These are phyloP conservation scores for Lodderomyces metapsilosis DNA, from an alignment of 1,139 yeast genomes.

Conservation along the genomic window DNA sequence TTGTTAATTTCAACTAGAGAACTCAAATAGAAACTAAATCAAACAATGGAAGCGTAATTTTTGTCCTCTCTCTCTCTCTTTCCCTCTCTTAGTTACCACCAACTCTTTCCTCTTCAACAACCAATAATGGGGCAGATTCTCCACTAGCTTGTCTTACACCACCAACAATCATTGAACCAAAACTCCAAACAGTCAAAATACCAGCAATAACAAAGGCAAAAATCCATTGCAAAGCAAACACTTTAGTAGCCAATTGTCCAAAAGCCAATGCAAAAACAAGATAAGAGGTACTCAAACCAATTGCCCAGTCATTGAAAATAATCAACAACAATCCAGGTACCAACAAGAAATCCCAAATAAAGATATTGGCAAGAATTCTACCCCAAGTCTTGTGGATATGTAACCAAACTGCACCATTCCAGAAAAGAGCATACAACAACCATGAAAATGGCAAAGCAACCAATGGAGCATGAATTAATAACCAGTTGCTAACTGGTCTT, in stretches of 20 bases:
- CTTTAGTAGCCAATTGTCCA: slow-evolving; percentile 65
- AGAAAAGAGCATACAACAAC: slow-evolving; percentile 69
- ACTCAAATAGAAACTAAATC: not conserved
- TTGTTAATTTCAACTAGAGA: too few relatives aligned
- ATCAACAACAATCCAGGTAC: slow-evolving; percentile 60
- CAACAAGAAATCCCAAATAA: slow-evolving; percentile 75
- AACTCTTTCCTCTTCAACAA: slow-evolving; percentile 11
- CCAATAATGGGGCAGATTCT: slow-evolving; percentile 29
- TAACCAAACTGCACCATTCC: slow-evolving; percentile 79
- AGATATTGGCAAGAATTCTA: slow-evolving; percentile 67
- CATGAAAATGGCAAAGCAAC: slow-evolving; percentile 73
- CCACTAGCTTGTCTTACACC: slow-evolving; percentile 14
- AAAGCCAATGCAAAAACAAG: slow-evolving; percentile 65
- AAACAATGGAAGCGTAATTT: too few relatives aligned
- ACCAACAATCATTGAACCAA: slow-evolving; percentile 40
- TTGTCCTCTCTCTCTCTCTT: not conserved
- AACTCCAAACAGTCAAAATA: slow-evolving; percentile 46
- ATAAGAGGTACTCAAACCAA: slow-evolving; percentile 58
- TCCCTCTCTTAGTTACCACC: not conserved
- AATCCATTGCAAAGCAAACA: slow-evolving; percentile 80
- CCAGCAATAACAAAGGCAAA: slow-evolving; percentile 71
- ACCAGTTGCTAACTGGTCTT: slow-evolving; percentile 48
- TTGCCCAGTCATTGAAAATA: slow-evolving; percentile 68
- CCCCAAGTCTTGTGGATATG: slow-evolving; percentile 57
- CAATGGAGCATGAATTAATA: slow-evolving; percentile 60